Evolutionary conservation across 2,329 filamentous ascomycete genomes (phyloP), one percentile per base, ranked within the genome.

Genomic region (Penicillium corylophilum): DNA sequence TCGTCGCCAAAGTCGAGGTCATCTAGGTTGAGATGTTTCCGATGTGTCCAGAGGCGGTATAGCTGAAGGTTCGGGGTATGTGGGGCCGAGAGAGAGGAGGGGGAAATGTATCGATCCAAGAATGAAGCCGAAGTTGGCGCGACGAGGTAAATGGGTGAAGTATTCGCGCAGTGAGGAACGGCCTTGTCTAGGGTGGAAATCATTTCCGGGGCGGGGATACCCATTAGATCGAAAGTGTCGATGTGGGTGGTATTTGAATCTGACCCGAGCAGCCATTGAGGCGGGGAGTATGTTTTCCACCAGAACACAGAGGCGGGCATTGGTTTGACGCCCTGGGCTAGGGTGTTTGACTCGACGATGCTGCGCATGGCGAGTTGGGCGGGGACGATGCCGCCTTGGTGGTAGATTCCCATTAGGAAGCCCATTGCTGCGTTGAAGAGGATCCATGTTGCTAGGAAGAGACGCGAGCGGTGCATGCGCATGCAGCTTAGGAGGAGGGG

Each of bases 221-320:
- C 78, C 76, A 80, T 80, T 23, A 80, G 63, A 55, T 80, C 77
- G 12, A 65, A 64, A 1, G 76, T 79, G 13, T 66, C 59, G 57
- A 78, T 70, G 43, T 69, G 55, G 41, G 59, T 59, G 4, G 61
- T 36, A 16, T 60, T 64, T 29, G 62, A 63, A 35, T 68, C 64
- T 5, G 70, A 65, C 18, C 77, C 78, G 5, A 80, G 66, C 13
- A 81, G 64, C 76, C 79, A 81, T 8, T 72, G 69, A 3, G 79
- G 78, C 2, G 79, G 78, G 8, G 76, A 76, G 57, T 81, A 81
- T 3, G 79, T 80, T 56, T 80, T 80, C 79, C 79, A 81, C 78
- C 78, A 81, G 50, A 79, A 70, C 15, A 78, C 74, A 5, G 72
- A 72, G 8, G 67, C 69, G n/a, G 54, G 48, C 20, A 46, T 38